Evolutionary conservation across 306 rosid species (phyloP).

Genomic region (Begonia fuchsioides): DNA sequence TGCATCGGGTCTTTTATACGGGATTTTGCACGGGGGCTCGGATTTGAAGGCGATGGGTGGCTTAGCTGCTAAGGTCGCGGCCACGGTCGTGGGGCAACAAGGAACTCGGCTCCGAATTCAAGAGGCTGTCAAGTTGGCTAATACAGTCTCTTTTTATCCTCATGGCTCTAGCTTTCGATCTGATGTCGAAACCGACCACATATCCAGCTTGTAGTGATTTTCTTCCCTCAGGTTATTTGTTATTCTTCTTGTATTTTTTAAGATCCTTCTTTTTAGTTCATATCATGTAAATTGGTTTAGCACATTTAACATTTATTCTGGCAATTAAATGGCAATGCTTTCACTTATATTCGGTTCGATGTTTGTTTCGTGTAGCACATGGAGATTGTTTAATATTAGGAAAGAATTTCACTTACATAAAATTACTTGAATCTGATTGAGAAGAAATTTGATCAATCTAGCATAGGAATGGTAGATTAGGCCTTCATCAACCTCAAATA

Average conservation of each 20-base stretch:
- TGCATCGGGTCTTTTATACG: conserved; percentile 73
- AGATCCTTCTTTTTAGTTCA: conserved; percentile 6
- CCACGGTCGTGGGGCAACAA: conserved; percentile 87
- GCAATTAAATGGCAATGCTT: background rate
- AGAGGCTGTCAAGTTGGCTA: conserved; percentile 64
- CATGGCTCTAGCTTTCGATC: conserved; percentile 49
- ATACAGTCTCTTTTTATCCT: conserved; percentile 33
- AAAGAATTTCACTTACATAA: too few relatives aligned
- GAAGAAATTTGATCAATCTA: too few relatives aligned
- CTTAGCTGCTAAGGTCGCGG: conserved; percentile 69
- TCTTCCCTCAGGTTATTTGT: too few relatives aligned
- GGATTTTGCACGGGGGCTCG: conserved; percentile 48
- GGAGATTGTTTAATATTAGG: too few relatives aligned
- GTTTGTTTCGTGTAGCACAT: too few relatives aligned
- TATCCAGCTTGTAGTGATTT: conserved; percentile 40
- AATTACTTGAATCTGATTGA: too few relatives aligned
- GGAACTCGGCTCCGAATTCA: conserved; percentile 82
- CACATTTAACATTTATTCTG: background rate
- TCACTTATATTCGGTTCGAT: too few relatives aligned
- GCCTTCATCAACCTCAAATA: too few relatives aligned
- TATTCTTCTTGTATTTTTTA: conserved; percentile 5
- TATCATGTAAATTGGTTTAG: conserved; percentile 12
- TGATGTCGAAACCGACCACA: conserved; percentile 62
- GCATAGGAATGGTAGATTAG: too few relatives aligned
- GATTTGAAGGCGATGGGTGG: conserved; percentile 70